These are phyloP conservation scores for Martensiomyces pterosporus DNA, from an alignment of 192 early-diverging fungal genomes.

Conservation along the genomic window DNA sequence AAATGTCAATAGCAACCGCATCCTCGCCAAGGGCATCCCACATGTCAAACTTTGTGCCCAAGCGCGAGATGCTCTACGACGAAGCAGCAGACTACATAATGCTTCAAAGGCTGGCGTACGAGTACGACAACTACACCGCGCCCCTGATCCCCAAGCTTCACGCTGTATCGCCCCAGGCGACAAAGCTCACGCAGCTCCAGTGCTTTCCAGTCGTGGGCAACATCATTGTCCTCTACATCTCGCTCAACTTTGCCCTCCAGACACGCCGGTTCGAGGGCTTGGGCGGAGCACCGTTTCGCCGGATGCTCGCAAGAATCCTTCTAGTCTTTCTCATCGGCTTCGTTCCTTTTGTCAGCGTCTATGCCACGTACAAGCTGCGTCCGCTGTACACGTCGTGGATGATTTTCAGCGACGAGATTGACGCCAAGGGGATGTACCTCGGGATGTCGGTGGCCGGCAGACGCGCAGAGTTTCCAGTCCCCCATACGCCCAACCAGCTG, in stretches of 20 bases:
- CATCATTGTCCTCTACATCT: conserved; percentile 20
- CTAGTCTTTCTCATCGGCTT: conserved; percentile 28
- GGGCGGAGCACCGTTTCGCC: conserved; percentile 11
- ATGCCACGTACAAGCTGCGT: conserved; percentile 22
- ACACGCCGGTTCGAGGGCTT: conserved; percentile 22
- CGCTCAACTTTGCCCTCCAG: conserved; percentile 15
- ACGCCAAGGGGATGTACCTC: conserved; percentile 25
- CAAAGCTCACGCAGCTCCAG: conserved; percentile 40
- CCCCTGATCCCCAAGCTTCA: conserved; percentile 28
- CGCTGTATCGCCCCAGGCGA: conserved; percentile 26
- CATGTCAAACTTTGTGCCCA: not conserved
- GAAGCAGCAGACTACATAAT: conserved; percentile 26
- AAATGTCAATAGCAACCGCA: too few species aligned
- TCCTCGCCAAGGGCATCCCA: too few species aligned
- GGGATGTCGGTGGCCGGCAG: conserved; percentile 1
- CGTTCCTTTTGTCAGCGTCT: conserved; percentile 43
- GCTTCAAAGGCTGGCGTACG: conserved; percentile 26
- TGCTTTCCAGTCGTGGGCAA: conserved; percentile 46
- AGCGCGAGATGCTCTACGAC: conserved; percentile 27
- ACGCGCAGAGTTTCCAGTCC: not conserved
- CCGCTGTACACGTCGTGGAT: conserved; percentile 39
- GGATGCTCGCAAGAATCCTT: conserved; percentile 14
- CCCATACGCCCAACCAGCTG: too few species aligned
- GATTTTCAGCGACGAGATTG: conserved; percentile 32
- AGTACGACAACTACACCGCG: conserved; percentile 40